These are phyloP conservation scores for Cercospora canescens DNA, from an alignment of 2,329 filamentous ascomycete species.

Conservation along the genomic window DNA sequence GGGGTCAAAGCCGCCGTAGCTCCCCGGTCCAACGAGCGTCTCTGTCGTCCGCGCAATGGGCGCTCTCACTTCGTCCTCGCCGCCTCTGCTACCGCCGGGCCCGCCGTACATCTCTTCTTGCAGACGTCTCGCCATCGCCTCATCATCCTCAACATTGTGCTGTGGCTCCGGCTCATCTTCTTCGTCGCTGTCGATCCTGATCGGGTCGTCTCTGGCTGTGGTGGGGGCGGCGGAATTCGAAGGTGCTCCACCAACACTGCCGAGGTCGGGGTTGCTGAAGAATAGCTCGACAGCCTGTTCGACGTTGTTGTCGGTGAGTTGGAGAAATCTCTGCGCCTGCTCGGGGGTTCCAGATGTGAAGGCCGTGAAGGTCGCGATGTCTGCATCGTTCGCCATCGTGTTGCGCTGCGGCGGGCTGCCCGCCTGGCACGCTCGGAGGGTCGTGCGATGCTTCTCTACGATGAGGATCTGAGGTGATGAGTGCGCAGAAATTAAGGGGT, in stretches of 20 bases:
- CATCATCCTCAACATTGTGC: constrained; percentile 72
- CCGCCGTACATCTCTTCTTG: constrained; percentile 87
- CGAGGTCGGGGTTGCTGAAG: constrained; percentile 73
- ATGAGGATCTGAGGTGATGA: neutral
- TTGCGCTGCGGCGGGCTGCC: neutral
- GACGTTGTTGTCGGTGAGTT: constrained; percentile 79
- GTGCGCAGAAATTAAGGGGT: neutral
- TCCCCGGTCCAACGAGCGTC: constrained; percentile 71
- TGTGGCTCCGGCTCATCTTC: constrained; percentile 36
- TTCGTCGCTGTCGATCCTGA: constrained; percentile 72
- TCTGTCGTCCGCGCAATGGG: constrained; percentile 91
- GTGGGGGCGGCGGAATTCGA: constrained; percentile 36
- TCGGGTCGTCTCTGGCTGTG: constrained; percentile 52
- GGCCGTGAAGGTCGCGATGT: constrained; percentile 72
- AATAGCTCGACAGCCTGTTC: constrained; percentile 86
- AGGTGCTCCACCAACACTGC: constrained; percentile 37
- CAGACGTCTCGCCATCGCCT: constrained; percentile 84
- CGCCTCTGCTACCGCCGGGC: constrained; percentile 43
- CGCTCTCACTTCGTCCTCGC: constrained; percentile 70
- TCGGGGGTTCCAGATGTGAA: constrained; percentile 76
- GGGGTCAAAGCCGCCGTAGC: constrained; percentile 31
- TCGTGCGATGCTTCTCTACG: neutral
- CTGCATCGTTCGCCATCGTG: constrained; percentile 49
- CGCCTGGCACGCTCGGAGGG: neutral
- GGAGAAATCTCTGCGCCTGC: constrained; percentile 78